A percentile compares a stretch with the other conserved stretches of the same genome.
phyloP scores from a whole-genome alignment of 305 asterid species.

The Striga hermonthica region DNA sequence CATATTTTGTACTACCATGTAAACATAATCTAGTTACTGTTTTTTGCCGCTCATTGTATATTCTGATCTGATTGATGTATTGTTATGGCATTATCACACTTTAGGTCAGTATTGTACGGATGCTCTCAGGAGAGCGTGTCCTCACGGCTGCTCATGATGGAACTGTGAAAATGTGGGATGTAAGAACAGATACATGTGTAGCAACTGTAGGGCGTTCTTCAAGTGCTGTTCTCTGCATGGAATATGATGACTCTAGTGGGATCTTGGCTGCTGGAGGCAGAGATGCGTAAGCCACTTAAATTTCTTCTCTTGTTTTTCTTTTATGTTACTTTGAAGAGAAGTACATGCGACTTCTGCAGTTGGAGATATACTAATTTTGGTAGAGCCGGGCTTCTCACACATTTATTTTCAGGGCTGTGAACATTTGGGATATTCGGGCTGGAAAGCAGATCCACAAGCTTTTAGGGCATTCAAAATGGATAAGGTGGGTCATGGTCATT shows the following conservation, averaged over 20 bases:
- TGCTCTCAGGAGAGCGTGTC: constrained; percentile 97
- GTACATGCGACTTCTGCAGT: constrained; percentile 20
- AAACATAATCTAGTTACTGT: constrained; percentile 13
- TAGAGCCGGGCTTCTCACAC: constrained; percentile 33
- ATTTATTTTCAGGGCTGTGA: constrained; percentile 57
- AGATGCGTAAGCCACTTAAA: constrained; percentile 63
- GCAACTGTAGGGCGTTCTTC: constrained; percentile 94
- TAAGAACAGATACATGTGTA: constrained; percentile 94
- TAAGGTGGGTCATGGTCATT: constrained; percentile 52
- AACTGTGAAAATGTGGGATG: constrained; percentile 99
- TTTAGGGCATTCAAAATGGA: constrained; percentile 90
- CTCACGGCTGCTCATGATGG: constrained; percentile 97
- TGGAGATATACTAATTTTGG: constrained; percentile 28
- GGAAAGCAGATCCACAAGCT: constrained; percentile 92
- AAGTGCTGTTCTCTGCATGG: constrained; percentile 92
- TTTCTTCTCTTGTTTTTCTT: constrained; percentile 17
- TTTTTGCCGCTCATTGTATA: neutral
- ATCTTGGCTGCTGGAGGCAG: constrained; percentile 93
- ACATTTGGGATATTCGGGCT: constrained; percentile 94
- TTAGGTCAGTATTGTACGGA: constrained; percentile 85
- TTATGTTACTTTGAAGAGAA: constrained; percentile 24
- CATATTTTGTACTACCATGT: neutral
- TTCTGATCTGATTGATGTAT: constrained; percentile 26
- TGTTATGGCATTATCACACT: constrained; percentile 26
- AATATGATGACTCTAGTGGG: constrained; percentile 85